Conservation (phyloP, 495 filamentous ascomycete species). For the Hypomontagnella submonticulosa region DNA sequence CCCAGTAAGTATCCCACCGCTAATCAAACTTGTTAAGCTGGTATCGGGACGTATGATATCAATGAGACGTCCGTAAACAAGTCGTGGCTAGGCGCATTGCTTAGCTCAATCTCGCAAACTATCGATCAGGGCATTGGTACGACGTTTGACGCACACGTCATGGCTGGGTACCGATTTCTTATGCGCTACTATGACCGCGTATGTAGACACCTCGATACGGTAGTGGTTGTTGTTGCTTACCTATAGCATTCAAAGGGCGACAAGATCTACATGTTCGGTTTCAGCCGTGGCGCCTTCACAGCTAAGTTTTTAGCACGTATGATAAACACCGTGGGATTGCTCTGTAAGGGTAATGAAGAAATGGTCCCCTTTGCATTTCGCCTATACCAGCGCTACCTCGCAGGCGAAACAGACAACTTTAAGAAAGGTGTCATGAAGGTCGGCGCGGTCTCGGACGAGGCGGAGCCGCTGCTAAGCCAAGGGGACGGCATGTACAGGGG, state of each 20-base stretch:
- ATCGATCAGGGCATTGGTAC: conserved; percentile 54
- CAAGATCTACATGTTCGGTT: conserved; percentile 62
- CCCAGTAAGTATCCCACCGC: conserved; percentile 27
- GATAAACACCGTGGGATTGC: conserved; percentile 57
- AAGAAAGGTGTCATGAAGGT: conserved; percentile 16
- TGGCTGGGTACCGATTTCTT: conserved; percentile 60
- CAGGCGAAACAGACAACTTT: conserved; percentile 42
- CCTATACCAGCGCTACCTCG: conserved; percentile 42
- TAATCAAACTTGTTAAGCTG: conserved; percentile 36
- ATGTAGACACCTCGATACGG: conserved; percentile 1
- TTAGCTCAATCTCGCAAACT: conserved; percentile 37
- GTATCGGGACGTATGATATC: conserved; percentile 53
- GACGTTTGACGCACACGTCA: conserved; percentile 59
- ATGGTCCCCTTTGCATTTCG: conserved; percentile 47
- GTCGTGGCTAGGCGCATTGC: conserved; percentile 38
- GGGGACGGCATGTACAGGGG: conserved; percentile 46
- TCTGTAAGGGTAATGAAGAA: conserved; percentile 61
- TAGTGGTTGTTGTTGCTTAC: conserved; percentile 13
- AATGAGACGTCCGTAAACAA: conserved; percentile 44
- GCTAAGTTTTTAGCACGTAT: conserved; percentile 61
- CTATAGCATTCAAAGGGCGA: conserved; percentile 40
- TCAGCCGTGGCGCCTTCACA: conserved; percentile 62
- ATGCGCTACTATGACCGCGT: conserved; percentile 55
- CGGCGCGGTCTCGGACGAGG: conserved; percentile 4
- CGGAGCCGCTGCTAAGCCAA: conserved; percentile 49